Evolutionary conservation across 2,329 filamentous ascomycete genomes (phyloP), one percentile per base, ranked within the genome.

Genomic region (Ceratocystis colombiana): DNA sequence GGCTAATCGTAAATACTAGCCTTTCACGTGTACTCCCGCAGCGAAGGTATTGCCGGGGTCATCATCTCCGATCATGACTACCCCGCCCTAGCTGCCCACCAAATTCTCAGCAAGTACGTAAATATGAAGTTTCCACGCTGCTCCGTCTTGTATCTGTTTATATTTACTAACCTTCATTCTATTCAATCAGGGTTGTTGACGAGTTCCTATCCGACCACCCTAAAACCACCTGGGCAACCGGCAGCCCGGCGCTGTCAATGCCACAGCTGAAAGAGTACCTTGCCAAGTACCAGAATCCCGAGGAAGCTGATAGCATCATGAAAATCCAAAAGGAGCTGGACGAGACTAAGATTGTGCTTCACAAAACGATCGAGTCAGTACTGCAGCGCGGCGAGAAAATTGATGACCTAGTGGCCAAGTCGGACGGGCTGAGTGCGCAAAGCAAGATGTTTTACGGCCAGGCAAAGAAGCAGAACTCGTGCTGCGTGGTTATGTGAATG

Each of bases 381-480:
- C 76, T 96, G 73, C 88, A 96, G 80, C 84, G 94, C 69, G 94
- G 92, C 53, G 92, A 97, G 84, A 97, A 96, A 83, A 90, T 99
- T 71, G 93, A 97, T 74, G 89, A 88, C 72, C 78, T 99, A 71
- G 93, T 97, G 59, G 87, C 87, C 70, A 97, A 97, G 84, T 96
- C 90, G 73, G 90, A 96, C 72, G 90, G 87, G 12, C 77, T 99
- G 73, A 96, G 90, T 77, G 84, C 85, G 62, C 89, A 94, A 80
- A 96, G 90, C 79, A 97, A 96, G 83, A 93, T 95, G 88, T 99
- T 99, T 76, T 97, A 97, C 76, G 90, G 88, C 88, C 76, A 72
- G 81, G 87, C 87, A 73, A 90, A 90, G 81, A 89, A 89, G 78
- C 86, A 89, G 75, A 90, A 90, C 77, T 88, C 85, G 28, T 90